Percentiles rank a stretch among this genome's conserved stretches.
phyloP scores from a whole-genome alignment of 2,329 filamentous ascomycete genomes.

The Tolypocladium tropicale region DNA sequence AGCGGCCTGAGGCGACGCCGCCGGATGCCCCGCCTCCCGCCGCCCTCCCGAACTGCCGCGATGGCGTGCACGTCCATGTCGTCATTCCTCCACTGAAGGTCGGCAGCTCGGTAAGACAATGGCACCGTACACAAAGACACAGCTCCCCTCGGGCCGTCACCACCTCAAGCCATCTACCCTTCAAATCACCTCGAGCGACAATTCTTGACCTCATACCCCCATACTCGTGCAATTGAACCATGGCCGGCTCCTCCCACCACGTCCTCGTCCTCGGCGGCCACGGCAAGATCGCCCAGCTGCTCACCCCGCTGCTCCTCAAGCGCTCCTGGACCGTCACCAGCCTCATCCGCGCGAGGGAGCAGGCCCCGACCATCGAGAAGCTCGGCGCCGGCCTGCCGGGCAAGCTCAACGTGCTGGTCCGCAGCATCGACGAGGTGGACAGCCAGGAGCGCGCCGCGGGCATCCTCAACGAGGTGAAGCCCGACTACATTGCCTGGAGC shows the following conservation, averaged over 20 bases:
- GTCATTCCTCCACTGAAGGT: background rate
- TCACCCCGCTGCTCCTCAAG: constrained; percentile 67
- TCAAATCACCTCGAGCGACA: background rate
- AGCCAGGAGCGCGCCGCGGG: constrained; percentile 49
- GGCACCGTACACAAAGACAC: background rate
- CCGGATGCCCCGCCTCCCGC: background rate
- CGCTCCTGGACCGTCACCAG: constrained; percentile 70
- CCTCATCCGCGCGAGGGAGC: constrained; percentile 63
- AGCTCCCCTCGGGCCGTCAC: background rate
- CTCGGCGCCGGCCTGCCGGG: constrained; percentile 49
- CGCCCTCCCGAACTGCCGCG: background rate
- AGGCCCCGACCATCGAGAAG: constrained; percentile 52
- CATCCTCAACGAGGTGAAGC: constrained; percentile 50
- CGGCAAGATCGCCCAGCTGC: constrained; percentile 64
- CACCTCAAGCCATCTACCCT: background rate
- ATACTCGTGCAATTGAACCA: constrained; percentile 6
- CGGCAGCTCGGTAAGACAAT: background rate
- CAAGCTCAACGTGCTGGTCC: constrained; percentile 58
- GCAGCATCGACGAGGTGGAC: constrained; percentile 62
- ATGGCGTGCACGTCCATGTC: background rate
- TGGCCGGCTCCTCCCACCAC: constrained; percentile 26
- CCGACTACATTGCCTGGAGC: constrained; percentile 59
- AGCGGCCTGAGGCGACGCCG: background rate
- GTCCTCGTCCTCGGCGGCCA: constrained; percentile 73
- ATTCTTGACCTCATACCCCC: background rate